Evolutionary conservation across 1,139 yeast genomes (phyloP).

Genomic region (Trichomonascaceae sp.): DNA sequence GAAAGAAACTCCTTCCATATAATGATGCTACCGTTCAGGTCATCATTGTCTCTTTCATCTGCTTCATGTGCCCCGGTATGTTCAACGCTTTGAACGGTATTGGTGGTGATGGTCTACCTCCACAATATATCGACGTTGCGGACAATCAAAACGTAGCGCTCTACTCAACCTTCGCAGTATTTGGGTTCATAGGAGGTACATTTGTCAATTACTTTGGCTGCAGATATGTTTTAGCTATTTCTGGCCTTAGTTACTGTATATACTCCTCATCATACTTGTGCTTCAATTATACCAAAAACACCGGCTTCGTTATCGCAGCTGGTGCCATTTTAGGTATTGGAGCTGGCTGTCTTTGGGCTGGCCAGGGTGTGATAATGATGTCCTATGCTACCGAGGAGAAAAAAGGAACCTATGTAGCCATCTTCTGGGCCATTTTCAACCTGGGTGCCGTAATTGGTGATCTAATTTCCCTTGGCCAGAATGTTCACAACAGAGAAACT

Average conservation of each 20-base stretch:
- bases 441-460: constrained; percentile 49
- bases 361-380: constrained; percentile 54
- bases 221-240: constrained; percentile 43
- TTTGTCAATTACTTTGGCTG: constrained; percentile 51
- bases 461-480: constrained; percentile 22
- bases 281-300: constrained; percentile 43
- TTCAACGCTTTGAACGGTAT: constrained; percentile 51
- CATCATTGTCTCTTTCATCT: constrained; percentile 27
- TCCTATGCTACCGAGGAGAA: constrained; percentile 50
- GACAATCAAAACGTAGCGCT: constrained; percentile 52
- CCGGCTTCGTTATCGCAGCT: constrained; percentile 51
- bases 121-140: constrained; percentile 36
- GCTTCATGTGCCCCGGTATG: constrained; percentile 42
- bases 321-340: constrained; percentile 57
- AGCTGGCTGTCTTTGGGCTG: constrained; percentile 56
- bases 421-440: constrained; percentile 60
- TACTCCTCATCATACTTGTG: constrained; percentile 49
- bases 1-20: constrained; percentile 19
- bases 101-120: constrained; percentile 44
- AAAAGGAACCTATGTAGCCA: constrained; percentile 48
- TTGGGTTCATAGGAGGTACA: constrained; percentile 58
- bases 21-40: constrained; percentile 25
- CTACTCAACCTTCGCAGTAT: constrained; percentile 44
- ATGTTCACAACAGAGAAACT: constrained; percentile 27
- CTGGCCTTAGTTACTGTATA: constrained; percentile 52